A percentile compares a stretch with the other conserved stretches of the same genome.
These are phyloP conservation scores for Hawksworthiomyces lignivorus DNA, from an alignment of 2,329 filamentous ascomycete genomes.

Conservation along the genomic window DNA sequence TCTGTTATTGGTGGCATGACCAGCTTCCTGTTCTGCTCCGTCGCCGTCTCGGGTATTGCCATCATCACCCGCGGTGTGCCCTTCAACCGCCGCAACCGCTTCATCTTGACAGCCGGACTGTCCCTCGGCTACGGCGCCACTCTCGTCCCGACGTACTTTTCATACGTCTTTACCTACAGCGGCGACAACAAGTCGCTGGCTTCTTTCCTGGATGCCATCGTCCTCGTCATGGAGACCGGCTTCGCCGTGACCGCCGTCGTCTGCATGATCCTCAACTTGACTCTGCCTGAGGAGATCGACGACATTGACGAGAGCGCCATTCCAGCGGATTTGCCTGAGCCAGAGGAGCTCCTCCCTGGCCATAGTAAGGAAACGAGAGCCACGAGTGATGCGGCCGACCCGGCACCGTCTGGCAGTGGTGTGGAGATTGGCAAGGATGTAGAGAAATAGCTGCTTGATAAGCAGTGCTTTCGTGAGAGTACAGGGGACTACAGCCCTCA, in stretches of 20 bases:
- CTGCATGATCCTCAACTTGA: constrained; percentile 64
- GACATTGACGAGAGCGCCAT: constrained; percentile 43
- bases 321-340: constrained; percentile 9
- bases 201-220: constrained; percentile 69
- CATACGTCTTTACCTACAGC: constrained; percentile 62
- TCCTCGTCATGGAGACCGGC: constrained; percentile 65
- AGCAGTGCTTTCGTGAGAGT: no score
- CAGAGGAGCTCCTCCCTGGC: no score
- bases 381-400: no score
- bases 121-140: constrained; percentile 66
- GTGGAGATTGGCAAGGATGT: no score
- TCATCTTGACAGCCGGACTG: constrained; percentile 70
- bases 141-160: constrained; percentile 59
- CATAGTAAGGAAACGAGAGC: no score
- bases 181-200: constrained; percentile 59
- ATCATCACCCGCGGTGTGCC: constrained; percentile 63
- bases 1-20: constrained; percentile 65
- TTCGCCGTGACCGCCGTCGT: constrained; percentile 69
- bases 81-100: constrained; percentile 73
- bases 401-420: no score
- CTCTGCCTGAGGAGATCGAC: constrained; percentile 68
- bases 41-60: constrained; percentile 68
- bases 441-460: no score
- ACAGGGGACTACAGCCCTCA: no score
- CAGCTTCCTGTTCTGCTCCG: constrained; percentile 71